A percentile compares a stretch with the other conserved stretches of the same genome.
Conservation (phyloP, 2,329 filamentous ascomycete species). For the Parastagonospora avenae region DNA sequence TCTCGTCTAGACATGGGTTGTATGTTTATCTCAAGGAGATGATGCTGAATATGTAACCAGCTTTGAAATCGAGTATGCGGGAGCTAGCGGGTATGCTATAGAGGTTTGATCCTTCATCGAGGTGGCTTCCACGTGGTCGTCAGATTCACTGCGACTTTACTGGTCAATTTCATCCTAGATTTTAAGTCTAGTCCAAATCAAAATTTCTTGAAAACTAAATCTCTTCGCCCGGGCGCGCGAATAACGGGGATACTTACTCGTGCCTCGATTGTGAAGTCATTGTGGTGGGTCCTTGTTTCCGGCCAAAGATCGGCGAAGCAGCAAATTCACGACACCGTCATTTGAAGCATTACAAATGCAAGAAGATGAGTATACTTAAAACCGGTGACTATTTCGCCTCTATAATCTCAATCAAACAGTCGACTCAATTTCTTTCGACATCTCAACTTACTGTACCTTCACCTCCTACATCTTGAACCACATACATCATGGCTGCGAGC, state of each 20-base stretch:
- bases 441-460: not conserved
- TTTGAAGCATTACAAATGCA: constrained; percentile 28
- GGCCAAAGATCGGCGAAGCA: constrained; percentile 31
- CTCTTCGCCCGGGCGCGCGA: not conserved
- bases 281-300: constrained; percentile 19
- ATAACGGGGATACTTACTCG: constrained; percentile 7
- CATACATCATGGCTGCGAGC: constrained; percentile 36
- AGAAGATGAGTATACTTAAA: constrained; percentile 5
- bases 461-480: not conserved
- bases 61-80: not conserved
- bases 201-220: not conserved
- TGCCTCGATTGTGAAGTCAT: constrained; percentile 13
- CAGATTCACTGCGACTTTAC: not conserved
- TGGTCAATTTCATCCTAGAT: not conserved
- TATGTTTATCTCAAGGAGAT: not conserved
- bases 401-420: not conserved
- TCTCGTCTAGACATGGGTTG: too few relatives aligned
- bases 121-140: not conserved
- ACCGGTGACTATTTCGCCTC: not conserved
- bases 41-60: not conserved
- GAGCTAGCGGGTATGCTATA: constrained; percentile 3
- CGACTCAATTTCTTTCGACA: not conserved
- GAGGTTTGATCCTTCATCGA: not conserved
- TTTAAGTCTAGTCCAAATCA: not conserved
- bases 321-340: constrained; percentile 22